Base-by-base conservation (phyloP, 345 rosid species). In the Linum usitatissimum region DNA sequence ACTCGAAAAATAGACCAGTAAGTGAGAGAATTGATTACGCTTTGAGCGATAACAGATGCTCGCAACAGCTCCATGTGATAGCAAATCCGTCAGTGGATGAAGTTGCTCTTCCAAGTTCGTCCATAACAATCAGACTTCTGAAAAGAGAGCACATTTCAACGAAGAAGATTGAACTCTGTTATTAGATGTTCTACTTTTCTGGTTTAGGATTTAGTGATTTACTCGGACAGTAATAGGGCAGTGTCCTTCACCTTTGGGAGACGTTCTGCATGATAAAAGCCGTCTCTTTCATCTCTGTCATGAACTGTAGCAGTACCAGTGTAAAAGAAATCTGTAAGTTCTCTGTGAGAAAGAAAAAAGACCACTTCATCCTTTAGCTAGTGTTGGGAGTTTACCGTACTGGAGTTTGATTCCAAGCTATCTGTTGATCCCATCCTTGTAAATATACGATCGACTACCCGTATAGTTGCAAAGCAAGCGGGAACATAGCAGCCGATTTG, bases 201-300 rank as follows among this genome's bases (percentile, higher is more conserved):
- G 51, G 4, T 45, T 45, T 15, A 45, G 14, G 17, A 45, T 45
- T 23, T 23, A 23, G 28, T 23, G 28, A 23, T 23, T 23, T 63
- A 14, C 23, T 31, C 56, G 63, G 40, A 34, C 23, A 30, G 63
- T 61, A 56, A 53, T 23, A 56, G 61, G 39, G 68, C n/a, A 30
- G 36, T 68, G 59, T 55, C 34, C 59, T 23, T 67, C 75, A 93
- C 99, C 88, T 87, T 67, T 64, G 73, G 64, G 99, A 63, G 68
- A 86, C 80, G 77, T 90, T 93, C 81, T 93, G 97, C 99, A 90
- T 81, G 69, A 93, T 62, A 67, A 93, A 93, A 67, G 99, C 97
- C 7, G 96, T 90, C 80, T 93, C 99, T 77, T 83, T 90, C 99
- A 90, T 93, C 83, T 90, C 97, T 54, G 96, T 93, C 99, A 93